Conservation (phyloP, 106 monocot species). For the Ottelia alismoides region DNA sequence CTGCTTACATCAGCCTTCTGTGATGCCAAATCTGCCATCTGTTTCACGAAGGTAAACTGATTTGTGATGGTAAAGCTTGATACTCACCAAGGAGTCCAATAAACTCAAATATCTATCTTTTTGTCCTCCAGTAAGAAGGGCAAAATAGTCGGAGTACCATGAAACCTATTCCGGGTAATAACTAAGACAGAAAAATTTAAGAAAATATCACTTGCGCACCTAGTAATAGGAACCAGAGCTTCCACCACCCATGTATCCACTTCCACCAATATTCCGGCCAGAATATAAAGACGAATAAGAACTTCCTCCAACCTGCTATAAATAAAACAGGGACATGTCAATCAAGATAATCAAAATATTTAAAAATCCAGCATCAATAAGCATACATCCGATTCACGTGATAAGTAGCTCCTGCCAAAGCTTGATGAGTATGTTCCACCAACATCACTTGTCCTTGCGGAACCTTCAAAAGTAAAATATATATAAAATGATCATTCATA, state of each 20-base stretch:
- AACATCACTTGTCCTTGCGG: constrained; percentile 47
- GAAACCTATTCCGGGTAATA: not conserved
- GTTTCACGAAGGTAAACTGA: constrained; percentile 44
- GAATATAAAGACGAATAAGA: constrained; percentile 77
- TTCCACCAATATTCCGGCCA: constrained; percentile 45
- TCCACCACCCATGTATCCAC: constrained; percentile 42
- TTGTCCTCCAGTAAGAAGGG: not conserved
- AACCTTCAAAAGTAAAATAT: constrained; percentile 31
- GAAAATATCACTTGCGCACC: constrained; percentile 22
- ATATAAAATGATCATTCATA: not conserved
- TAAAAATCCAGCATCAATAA: constrained; percentile 3
- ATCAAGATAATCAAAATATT: not conserved
- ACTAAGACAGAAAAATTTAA: not conserved
- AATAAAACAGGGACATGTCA: not conserved
- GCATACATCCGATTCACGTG: constrained; percentile 81
- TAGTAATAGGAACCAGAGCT: constrained; percentile 84
- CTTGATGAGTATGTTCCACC: constrained; percentile 74
- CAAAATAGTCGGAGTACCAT: not conserved
- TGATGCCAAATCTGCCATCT: constrained; percentile 34
- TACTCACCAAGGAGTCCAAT: constrained; percentile 1
- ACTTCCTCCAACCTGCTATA: constrained; percentile 50
- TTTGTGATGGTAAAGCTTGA: constrained; percentile 24
- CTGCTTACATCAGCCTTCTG: constrained; percentile 41
- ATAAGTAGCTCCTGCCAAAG: constrained; percentile 34
- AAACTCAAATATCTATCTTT: not conserved